A percentile compares a stretch with the other conserved stretches of the same genome.
These are phyloP conservation scores for Crucihimalaya himalaica DNA, from an alignment of 345 rosid species.

Conservation along the genomic window DNA sequence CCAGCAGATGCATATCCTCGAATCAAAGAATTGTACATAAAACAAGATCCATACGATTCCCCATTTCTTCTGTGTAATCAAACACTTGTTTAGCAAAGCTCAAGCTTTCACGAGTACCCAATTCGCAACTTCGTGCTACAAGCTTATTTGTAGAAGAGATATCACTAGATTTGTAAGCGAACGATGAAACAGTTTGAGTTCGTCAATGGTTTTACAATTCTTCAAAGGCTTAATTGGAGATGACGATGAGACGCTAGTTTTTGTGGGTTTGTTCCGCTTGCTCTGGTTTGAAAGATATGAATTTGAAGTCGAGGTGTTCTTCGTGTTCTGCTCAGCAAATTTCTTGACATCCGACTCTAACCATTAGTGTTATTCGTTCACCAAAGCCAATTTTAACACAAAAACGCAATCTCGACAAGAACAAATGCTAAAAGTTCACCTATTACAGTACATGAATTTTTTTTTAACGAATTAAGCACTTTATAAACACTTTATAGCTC, in stretches of 20 bases:
- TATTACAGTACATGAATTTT: too few species aligned
- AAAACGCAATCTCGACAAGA: too few species aligned
- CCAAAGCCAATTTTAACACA: too few species aligned
- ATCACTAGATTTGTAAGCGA: constrained; percentile 41
- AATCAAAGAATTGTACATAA: constrained; percentile 58
- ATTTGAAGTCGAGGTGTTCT: constrained; percentile 26
- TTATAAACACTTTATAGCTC: too few species aligned
- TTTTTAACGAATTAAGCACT: too few species aligned
- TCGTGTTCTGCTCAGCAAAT: too few species aligned
- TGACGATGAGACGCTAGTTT: not conserved
- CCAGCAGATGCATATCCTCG: constrained; percentile 56
- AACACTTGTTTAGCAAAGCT: constrained; percentile 52
- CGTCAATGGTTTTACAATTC: constrained; percentile 46
- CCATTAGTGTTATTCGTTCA: too few species aligned
- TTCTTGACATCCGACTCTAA: too few species aligned
- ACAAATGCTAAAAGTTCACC: too few species aligned
- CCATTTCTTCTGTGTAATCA: constrained; percentile 40
- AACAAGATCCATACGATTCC: constrained; percentile 44
- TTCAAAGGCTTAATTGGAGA: constrained; percentile 30
- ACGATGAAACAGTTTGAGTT: constrained; percentile 48
- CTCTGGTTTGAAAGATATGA: not conserved
- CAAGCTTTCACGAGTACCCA: constrained; percentile 56
- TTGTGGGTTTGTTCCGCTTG: constrained; percentile 22
- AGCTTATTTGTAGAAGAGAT: constrained; percentile 40
- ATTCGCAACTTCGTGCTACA: constrained; percentile 48